These are phyloP conservation scores for Melampsora larici-populina DNA, from an alignment of 1,284 basidiomycete species.

Conservation along the genomic window DNA sequence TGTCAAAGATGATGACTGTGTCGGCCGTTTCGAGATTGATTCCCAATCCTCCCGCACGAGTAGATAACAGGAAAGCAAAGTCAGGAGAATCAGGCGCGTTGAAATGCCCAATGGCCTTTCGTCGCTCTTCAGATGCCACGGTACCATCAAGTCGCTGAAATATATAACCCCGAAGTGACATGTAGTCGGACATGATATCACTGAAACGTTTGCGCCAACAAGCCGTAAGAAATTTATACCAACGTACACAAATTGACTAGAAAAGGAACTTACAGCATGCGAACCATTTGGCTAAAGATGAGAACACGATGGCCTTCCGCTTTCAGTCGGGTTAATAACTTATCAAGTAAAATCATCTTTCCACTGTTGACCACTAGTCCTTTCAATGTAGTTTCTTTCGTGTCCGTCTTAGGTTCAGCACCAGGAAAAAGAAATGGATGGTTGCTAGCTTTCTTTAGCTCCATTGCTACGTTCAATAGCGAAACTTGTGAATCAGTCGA, in stretches of 20 bases:
- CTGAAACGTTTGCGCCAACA: slow-evolving; percentile 40
- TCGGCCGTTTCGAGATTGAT: slow-evolving; percentile 72
- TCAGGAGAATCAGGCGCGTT: slow-evolving; percentile 72
- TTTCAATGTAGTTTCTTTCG: slow-evolving; percentile 66
- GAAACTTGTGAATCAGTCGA: slow-evolving; percentile 42
- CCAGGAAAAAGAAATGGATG: slow-evolving; percentile 98
- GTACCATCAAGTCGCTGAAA: slow-evolving; percentile 75
- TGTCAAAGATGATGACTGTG: slow-evolving; percentile 97
- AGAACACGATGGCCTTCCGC: slow-evolving; percentile 57
- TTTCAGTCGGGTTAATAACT: slow-evolving; percentile 56
- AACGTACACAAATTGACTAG: background rate
- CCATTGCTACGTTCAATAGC: slow-evolving; percentile 53
- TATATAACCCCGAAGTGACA: slow-evolving; percentile 79
- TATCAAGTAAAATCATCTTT: slow-evolving; percentile 58
- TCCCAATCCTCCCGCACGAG: slow-evolving; percentile 53
- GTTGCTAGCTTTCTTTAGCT: slow-evolving; percentile 60
- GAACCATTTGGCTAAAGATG: slow-evolving; percentile 89
- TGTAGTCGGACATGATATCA: slow-evolving; percentile 97
- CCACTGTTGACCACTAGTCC: slow-evolving; percentile 57
- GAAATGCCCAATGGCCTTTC: slow-evolving; percentile 76
- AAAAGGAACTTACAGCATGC: slow-evolving; percentile 65
- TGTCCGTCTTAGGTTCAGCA: slow-evolving; percentile 74
- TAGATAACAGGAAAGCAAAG: slow-evolving; percentile 53
- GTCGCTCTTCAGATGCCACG: slow-evolving; percentile 72
- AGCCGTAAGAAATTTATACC: background rate